Base-by-base conservation (phyloP, 306 rosid species). In the Acacia confusa region DNA sequence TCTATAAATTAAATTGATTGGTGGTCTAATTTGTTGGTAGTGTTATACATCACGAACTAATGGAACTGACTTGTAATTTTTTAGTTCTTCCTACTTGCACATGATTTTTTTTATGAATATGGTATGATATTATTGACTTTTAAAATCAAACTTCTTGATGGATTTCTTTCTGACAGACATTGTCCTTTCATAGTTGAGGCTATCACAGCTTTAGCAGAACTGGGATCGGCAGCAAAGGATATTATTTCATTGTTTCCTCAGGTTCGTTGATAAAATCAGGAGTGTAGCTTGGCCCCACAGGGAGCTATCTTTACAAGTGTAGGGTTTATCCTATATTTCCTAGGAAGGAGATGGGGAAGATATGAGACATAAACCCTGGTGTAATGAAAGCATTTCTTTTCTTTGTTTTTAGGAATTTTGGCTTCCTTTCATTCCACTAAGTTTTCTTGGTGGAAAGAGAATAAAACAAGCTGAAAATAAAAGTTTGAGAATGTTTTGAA, bases 171-270 rank as follows among this genome's bases (percentile, higher is more conserved):
- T 80, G 67, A 81, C 93, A 96, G 99, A 85, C 92, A 90, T 34
- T 92, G 97, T 74, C 99, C 99, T 22, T 96, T 57, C 83, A 79
- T 92, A 77, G 85, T 96, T 41, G 99, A 96, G 86, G 99, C 97
- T 50, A 85, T 92, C 75, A 82, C 81, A 72, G 98, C 98, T 76
- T 92, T 96, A 82, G 91, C 99, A 60, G 99, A 93, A 86, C 78
- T 96, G 68, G 97, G 97, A 77, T 88, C 88, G 78, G 58, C 93
- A 43, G 89, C 90, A 81, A 93, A 91, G 81, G 99, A 96, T 83
- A 96, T 96, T 66, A 83, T 89, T 79, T 92, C 97, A 55, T 82
- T 96, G 91, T 91, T 92, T 87, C 97, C 99, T 61, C 99, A 93
- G 99, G 99, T 93, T 85, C 75, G 87, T 84, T 86, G 55, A 16